A percentile compares a stretch with the other conserved stretches of the same genome.
These are phyloP conservation scores for Pseudogymnoascus destructans DNA, from an alignment of 2,329 filamentous ascomycete genomes.

Conservation along the genomic window DNA sequence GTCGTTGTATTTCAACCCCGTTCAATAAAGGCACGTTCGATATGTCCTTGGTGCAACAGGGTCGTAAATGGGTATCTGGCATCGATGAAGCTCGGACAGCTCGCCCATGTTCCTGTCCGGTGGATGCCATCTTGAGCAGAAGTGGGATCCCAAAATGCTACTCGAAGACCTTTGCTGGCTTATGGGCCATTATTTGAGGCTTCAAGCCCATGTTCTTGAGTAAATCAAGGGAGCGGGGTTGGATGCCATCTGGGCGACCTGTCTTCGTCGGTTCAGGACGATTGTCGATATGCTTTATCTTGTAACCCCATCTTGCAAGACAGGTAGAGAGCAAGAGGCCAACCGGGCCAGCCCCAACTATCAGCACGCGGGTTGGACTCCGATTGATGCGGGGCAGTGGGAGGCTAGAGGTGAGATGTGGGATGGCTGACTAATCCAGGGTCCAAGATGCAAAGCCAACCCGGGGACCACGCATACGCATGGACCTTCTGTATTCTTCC, in stretches of 20 bases:
- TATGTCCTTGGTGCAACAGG: conserved; percentile 57
- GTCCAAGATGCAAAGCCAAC: neutral
- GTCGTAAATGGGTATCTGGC: conserved; percentile 60
- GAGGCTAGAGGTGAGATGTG: neutral
- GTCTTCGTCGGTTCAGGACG: conserved; percentile 72
- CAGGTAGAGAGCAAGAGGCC: conserved; percentile 80
- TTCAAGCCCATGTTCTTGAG: conserved; percentile 84
- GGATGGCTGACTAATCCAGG: neutral
- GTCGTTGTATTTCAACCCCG: conserved; percentile 45
- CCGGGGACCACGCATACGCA: neutral
- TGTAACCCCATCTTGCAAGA: conserved; percentile 85
- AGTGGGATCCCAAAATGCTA: conserved; percentile 59
- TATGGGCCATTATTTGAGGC: conserved; percentile 71
- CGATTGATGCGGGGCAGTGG: neutral
- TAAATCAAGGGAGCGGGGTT: conserved; percentile 77
- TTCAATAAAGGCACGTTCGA: conserved; percentile 59
- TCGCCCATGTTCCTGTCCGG: conserved; percentile 66
- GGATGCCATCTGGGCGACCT: conserved; percentile 81
- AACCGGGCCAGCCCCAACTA: conserved; percentile 79
- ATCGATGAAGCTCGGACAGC: conserved; percentile 73
- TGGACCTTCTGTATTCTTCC: neutral
- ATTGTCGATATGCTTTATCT: conserved; percentile 90
- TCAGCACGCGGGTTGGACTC: conserved; percentile 32
- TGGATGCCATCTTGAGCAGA: conserved; percentile 43
- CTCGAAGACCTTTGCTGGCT: conserved; percentile 77